These are phyloP conservation scores for Tetraselmis chui DNA, from an alignment of 139 green algal species.

Conservation along the genomic window DNA sequence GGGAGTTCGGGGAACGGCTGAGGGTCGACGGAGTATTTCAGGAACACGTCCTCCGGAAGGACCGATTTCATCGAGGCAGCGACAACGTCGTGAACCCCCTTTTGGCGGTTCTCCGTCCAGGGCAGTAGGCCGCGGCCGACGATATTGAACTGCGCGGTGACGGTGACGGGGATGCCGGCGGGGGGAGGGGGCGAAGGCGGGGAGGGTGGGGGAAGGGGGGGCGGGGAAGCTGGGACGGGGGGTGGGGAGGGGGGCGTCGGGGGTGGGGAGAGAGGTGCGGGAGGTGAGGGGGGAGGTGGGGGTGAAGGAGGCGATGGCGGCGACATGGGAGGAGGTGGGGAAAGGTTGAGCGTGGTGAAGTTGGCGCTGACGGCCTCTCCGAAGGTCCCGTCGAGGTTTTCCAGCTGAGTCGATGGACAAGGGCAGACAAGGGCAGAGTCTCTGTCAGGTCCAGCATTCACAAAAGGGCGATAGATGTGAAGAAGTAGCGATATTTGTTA, in stretches of 20 bases:
- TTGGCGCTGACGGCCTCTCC: neutral
- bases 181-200: neutral
- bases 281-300: neutral
- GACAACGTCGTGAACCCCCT: neutral
- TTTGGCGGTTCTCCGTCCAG: neutral
- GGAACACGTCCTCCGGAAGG: neutral
- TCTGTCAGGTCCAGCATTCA: too few species aligned
- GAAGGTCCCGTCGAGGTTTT: neutral
- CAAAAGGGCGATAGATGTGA: too few species aligned
- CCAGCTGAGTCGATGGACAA: neutral
- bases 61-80: neutral
- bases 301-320: neutral
- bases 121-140: neutral
- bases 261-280: too few species aligned
- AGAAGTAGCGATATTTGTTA: too few species aligned
- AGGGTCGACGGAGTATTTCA: neutral
- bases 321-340: neutral
- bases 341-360: neutral
- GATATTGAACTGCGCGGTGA: neutral
- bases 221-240: too few species aligned
- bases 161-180: neutral
- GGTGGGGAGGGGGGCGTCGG: neutral
- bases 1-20: neutral
- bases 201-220: too few species aligned
- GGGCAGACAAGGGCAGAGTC: too few species aligned